These are phyloP conservation scores for Aschersonia sp. DNA, from an alignment of 2,329 filamentous ascomycete species.

Conservation along the genomic window DNA sequence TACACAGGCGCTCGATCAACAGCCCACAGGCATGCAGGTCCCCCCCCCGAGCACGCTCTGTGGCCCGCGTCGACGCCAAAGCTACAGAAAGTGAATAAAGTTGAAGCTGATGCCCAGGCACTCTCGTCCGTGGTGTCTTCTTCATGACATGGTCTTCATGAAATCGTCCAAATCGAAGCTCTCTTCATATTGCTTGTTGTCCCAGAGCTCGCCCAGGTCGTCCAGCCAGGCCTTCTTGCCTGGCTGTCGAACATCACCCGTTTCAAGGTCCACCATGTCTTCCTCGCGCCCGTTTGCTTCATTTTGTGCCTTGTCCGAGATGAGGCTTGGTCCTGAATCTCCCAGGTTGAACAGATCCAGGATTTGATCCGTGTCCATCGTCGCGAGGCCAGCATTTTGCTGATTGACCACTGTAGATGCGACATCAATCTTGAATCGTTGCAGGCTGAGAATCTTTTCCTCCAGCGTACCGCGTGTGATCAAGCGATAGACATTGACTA, in stretches of 20 bases:
- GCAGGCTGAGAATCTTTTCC: slow-evolving; percentile 95
- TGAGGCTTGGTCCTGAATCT: slow-evolving; percentile 55
- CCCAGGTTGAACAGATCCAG: slow-evolving; percentile 90
- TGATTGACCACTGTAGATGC: slow-evolving; percentile 97
- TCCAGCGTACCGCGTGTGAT: slow-evolving; percentile 93
- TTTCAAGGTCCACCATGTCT: slow-evolving; percentile 87
- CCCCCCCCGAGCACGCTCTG: too few species aligned
- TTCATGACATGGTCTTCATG: slow-evolving; percentile 74
- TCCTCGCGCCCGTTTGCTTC: slow-evolving; percentile 51
- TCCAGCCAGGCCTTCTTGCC: slow-evolving; percentile 95
- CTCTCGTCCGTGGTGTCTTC: too few species aligned
- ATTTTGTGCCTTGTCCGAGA: slow-evolving; percentile 45
- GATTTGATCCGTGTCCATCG: slow-evolving; percentile 98
- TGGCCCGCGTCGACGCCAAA: too few species aligned
- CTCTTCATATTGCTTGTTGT: slow-evolving; percentile 94
- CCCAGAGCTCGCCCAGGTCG: slow-evolving; percentile 91
- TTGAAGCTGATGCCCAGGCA: background rate
- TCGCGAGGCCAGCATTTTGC: slow-evolving; percentile 84
- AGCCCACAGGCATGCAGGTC: too few species aligned
- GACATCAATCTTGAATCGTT: slow-evolving; percentile 99
- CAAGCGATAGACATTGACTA: slow-evolving; percentile 95
- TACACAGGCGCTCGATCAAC: too few species aligned
- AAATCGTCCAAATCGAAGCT: slow-evolving; percentile 95
- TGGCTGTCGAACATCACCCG: slow-evolving; percentile 76
- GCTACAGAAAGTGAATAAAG: too few species aligned